phyloP scores from a whole-genome alignment of 345 rosid genomes.

The Gossypioides kirkii region DNA sequence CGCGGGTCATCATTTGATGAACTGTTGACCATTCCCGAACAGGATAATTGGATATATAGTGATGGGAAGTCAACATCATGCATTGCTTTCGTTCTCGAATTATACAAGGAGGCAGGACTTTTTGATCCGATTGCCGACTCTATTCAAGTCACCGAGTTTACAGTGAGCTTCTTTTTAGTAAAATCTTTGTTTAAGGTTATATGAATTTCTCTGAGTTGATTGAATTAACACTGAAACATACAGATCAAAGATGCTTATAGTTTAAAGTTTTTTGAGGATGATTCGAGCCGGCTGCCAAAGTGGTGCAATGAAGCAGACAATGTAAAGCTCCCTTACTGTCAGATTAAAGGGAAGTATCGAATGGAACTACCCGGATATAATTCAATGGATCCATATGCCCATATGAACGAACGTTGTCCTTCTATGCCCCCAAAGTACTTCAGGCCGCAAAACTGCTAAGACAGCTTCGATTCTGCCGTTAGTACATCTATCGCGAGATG shows the following conservation, averaged over 20 bases:
- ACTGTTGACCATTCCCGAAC: constrained; percentile 83
- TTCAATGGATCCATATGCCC: constrained; percentile 77
- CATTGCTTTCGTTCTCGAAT: constrained; percentile 81
- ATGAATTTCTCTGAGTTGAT: background rate
- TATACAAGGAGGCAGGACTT: constrained; percentile 92
- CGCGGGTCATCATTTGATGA: constrained; percentile 85
- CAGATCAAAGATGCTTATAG: constrained; percentile 91
- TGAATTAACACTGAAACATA: constrained; percentile 13
- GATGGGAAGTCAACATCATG: constrained; percentile 97
- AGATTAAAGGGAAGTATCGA: constrained; percentile 77
- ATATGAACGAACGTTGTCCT: constrained; percentile 63
- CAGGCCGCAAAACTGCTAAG: constrained; percentile 62
- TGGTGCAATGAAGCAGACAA: constrained; percentile 86
- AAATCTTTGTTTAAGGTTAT: background rate
- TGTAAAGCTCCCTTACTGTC: constrained; percentile 84
- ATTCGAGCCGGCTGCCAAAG: constrained; percentile 75
- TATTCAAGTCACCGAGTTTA: constrained; percentile 93
- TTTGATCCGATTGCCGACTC: constrained; percentile 60
- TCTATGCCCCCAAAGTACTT: constrained; percentile 81
- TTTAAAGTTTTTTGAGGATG: constrained; percentile 24
- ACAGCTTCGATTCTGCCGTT: background rate
- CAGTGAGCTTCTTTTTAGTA: constrained; percentile 21
- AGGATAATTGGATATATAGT: constrained; percentile 82
- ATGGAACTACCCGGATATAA: constrained; percentile 96
- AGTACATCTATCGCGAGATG: constrained; percentile 1